Base-by-base conservation (phyloP, 202 grass and related monocot genomes). In the Musa balbisiana region DNA sequence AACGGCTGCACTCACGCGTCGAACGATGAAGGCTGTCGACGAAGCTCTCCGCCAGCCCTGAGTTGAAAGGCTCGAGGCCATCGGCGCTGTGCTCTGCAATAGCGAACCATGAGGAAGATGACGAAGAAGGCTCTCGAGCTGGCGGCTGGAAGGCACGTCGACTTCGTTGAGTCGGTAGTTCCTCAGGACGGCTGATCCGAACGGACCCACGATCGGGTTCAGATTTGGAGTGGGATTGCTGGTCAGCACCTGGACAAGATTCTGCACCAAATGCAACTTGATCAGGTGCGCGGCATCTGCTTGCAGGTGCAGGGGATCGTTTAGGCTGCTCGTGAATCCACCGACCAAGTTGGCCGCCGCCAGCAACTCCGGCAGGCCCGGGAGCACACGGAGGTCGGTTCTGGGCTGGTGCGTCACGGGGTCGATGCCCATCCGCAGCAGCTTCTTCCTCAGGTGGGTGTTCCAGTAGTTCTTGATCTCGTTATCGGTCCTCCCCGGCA, bases 201-300 rank as follows among this genome's bases (percentile, higher is more conserved):
- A 55, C 64, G 89, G 84, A 33, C 81, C 26, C 85, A 43, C 1
- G 4, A 87, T 80, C 52, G 85, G 85, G 80, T 91, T 84, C 16
- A 87, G 53, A 68, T 84, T 73, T 0, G 82, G 69, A 64, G 66
- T 58, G 0, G 82, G 17, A 52, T 65, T 64, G 22, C 81, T 56
- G 51, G 87, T 9, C 58, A 97, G 80, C 0, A 80, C 87, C 60
- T 85, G 80, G 66, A 91, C 33, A 73, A 97, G 82, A 17, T 84
- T 87, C 78, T 92, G 90, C 1, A 91, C 82, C 15, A 97, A 79
- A 79, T 92, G 90, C 80, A 87, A 79, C 76, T 87, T 97, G 73
- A 69, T 74, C 8, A 86, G 59, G 73, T 81, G 53, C 10, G 92
- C 87, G 79, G 93, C 93, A 77, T 96, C 90, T 5, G 93, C 93